A percentile compares a stretch with the other conserved stretches of the same genome.
Conservation (phyloP, 2,329 filamentous ascomycete species). For the Phialocephala subalpina region DNA sequence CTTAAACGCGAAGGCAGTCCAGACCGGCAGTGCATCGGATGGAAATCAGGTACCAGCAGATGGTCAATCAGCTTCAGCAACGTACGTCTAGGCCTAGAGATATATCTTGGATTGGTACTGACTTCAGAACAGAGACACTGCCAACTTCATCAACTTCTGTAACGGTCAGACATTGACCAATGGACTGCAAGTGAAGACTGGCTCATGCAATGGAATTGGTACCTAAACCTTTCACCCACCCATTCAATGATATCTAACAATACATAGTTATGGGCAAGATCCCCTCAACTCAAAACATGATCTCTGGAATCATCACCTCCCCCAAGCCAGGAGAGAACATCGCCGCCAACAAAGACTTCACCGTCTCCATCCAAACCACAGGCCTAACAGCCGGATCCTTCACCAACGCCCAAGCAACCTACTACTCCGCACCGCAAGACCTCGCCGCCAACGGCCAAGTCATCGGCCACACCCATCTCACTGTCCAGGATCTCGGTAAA, state of each 20-base stretch:
- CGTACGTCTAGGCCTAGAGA: conserved; percentile 38
- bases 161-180: conserved; percentile 58
- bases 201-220: conserved; percentile 62
- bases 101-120: conserved; percentile 30
- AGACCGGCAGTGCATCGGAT: conserved; percentile 44
- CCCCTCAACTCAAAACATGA: conserved; percentile 42
- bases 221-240: background rate
- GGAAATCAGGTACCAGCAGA: conserved; percentile 52
- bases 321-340: conserved; percentile 41
- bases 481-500: conserved; percentile 47
- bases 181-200: conserved; percentile 61
- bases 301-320: conserved; percentile 41
- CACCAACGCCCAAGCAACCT: conserved; percentile 48
- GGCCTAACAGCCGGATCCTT: conserved; percentile 49
- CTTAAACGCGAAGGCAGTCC: conserved; percentile 45
- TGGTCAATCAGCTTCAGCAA: conserved; percentile 38
- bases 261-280: conserved; percentile 44
- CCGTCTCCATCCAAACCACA: conserved; percentile 45
- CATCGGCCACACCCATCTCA: conserved; percentile 50
- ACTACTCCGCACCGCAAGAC: conserved; percentile 49
- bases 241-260: background rate
- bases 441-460: conserved; percentile 44
- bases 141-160: conserved; percentile 43
- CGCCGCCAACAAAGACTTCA: conserved; percentile 40
- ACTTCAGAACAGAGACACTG: conserved; percentile 54